Evolutionary conservation across 768 basidiomycete genomes (phyloP), one percentile per base, ranked within the genome.

Genomic region (Rossbeevera mucosa): DNA sequence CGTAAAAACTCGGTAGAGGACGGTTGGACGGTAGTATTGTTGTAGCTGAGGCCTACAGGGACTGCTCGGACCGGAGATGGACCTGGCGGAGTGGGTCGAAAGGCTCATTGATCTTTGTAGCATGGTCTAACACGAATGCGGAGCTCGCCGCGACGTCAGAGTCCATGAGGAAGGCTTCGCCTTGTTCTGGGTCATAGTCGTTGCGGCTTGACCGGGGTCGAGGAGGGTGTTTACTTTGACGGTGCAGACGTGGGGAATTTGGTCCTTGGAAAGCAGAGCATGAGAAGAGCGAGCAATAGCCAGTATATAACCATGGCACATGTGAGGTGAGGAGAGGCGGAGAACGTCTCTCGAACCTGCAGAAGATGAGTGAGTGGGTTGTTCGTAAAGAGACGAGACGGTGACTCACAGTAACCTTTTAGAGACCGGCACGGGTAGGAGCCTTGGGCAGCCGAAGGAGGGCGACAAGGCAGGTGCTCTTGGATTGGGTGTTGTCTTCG

Each of bases 141-240:
- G 44, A 98, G 80, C 68, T 96, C 93, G 33, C 91, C 91, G 7
- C 88, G 82, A 43, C 88, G 82, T 41, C 91, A 53, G 91, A 91
- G 30, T 86, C 85, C 89, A 97, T 95, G 57, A 98, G 73, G 70
- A 94, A 97, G 4, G 88, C 86, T 71, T 98, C 94, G 57, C 86
- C 75, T 65, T 87, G 85, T 54, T 86, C 83, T 18, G 82, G 80
- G 3, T 75, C 76, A 31, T 80, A 64, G 7, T 74, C 78, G 12
- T 80, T 81, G 74, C 36, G 95, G 95, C 1, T 80, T 78, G 44
- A 90, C 87, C 87, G 50, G 98, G 83, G 20, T 82, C 75, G 43
- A 91, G 77, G 42, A 97, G 76, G 60, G 86, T 85, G 54, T 76
- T 74, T 52, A 97, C 81, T 58, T 83, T 85, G 74, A 97, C 84